These are phyloP conservation scores for Beauveria bassiana DNA, from an alignment of 2,329 filamentous ascomycete genomes.

Conservation along the genomic window DNA sequence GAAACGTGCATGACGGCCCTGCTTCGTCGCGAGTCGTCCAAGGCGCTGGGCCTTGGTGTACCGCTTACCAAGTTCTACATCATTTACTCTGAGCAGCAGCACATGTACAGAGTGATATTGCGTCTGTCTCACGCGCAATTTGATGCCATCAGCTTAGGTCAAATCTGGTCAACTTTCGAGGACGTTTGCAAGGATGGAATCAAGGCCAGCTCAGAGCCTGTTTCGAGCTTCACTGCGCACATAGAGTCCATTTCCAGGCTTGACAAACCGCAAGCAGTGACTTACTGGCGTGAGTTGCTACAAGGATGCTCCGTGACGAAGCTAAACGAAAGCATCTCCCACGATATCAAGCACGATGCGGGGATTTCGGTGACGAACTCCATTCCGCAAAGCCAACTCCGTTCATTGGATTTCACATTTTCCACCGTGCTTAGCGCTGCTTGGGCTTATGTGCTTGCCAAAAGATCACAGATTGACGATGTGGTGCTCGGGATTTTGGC, in stretches of 20 bases:
- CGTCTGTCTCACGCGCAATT: slow-evolving; percentile 33
- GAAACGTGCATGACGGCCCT: neutral
- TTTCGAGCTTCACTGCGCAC: slow-evolving; percentile 28
- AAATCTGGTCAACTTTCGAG: slow-evolving; percentile 15
- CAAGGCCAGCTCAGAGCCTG: slow-evolving; percentile 18
- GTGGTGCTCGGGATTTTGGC: slow-evolving; percentile 6
- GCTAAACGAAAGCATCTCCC: neutral
- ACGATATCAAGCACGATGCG: neutral
- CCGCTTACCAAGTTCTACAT: slow-evolving; percentile 2
- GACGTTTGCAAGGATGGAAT: slow-evolving; percentile 8
- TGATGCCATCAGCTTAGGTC: slow-evolving; percentile 40
- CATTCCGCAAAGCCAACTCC: neutral
- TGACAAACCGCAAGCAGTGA: slow-evolving; percentile 16
- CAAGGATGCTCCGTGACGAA: slow-evolving; percentile 15
- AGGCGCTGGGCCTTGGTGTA: neutral
- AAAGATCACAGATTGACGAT: neutral
- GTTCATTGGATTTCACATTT: neutral
- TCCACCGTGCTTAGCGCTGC: neutral
- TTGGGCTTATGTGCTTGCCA: slow-evolving; percentile 4
- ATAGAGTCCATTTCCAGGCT: slow-evolving; percentile 32
- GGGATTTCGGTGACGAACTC: neutral
- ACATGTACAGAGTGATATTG: neutral
- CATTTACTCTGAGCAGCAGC: neutral
- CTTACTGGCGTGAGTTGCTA: slow-evolving; percentile 34
- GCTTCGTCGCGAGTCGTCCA: neutral